Conservation (phyloP, 1,284 basidiomycete genomes). For the Coriolopsis trogii region DNA sequence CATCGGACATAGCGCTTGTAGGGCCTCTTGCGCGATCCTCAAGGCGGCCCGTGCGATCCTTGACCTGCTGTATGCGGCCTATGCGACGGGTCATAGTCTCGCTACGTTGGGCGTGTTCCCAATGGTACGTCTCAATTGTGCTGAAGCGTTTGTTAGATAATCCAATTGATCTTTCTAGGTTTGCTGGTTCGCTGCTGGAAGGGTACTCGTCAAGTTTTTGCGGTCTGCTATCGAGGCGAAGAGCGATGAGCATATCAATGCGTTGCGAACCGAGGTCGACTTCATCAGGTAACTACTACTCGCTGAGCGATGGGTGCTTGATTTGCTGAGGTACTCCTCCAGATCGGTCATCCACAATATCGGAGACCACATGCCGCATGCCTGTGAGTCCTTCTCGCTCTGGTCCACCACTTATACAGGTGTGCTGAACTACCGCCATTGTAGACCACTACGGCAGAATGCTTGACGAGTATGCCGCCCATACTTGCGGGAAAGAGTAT, state of each 20-base stretch:
- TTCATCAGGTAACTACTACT: conserved; percentile 62
- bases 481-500: conserved; percentile 34
- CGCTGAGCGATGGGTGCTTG: not conserved
- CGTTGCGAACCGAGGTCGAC: conserved; percentile 61
- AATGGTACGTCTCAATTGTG: conserved; percentile 42
- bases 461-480: conserved; percentile 49
- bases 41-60: conserved; percentile 65
- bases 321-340: conserved; percentile 6
- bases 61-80: conserved; percentile 66
- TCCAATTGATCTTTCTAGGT: conserved; percentile 43
- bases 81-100: conserved; percentile 71
- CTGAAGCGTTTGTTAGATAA: conserved; percentile 6
- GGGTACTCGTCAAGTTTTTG: conserved; percentile 66
- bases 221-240: conserved; percentile 58
- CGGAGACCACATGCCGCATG: conserved; percentile 65
- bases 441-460: conserved; percentile 63
- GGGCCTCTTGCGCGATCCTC: conserved; percentile 67
- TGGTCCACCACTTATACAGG: not conserved
- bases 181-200: conserved; percentile 68
- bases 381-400: conserved; percentile 42
- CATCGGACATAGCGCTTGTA: conserved; percentile 55
- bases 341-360: conserved; percentile 64
- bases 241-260: conserved; percentile 53
- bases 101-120: conserved; percentile 65
- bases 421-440: not conserved